Percentiles rank a stretch among this genome's conserved stretches.
Conservation (phyloP, 768 basidiomycete genomes). For the Aureoboletus auriporus region DNA sequence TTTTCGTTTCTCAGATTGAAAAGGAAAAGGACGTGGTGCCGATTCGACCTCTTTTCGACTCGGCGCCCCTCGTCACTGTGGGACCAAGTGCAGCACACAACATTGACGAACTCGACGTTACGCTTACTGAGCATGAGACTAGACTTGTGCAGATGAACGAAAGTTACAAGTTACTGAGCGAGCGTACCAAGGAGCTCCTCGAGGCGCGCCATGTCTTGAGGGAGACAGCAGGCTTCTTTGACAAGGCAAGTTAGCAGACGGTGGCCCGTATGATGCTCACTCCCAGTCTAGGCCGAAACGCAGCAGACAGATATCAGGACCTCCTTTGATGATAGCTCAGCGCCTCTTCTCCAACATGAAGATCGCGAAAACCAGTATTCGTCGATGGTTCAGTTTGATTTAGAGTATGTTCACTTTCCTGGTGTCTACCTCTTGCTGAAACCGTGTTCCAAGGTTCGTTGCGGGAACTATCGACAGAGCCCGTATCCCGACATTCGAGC, state of each 20-base stretch:
- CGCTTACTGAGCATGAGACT: constrained; percentile 80
- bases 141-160: constrained; percentile 88
- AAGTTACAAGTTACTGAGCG: constrained; percentile 84
- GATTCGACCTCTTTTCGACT: constrained; percentile 82
- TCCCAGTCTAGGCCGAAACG: constrained; percentile 58
- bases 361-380: constrained; percentile 71
- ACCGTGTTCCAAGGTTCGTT: constrained; percentile 62
- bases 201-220: constrained; percentile 93
- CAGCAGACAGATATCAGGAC: constrained; percentile 77
- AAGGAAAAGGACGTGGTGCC: constrained; percentile 81
- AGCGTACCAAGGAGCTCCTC: constrained; percentile 78
- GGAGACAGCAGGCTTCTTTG: constrained; percentile 96
- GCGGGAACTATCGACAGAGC: constrained; percentile 94
- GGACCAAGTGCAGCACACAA: constrained; percentile 92
- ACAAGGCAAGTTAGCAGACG: constrained; percentile 51
- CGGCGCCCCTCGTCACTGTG: constrained; percentile 79
- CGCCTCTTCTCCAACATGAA: constrained; percentile 88
- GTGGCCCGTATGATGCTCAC: constrained; percentile 5
- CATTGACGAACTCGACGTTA: constrained; percentile 89
- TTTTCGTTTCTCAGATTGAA: constrained; percentile 82
- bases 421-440: background rate
- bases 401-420: constrained; percentile 59
- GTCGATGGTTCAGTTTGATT: constrained; percentile 65
- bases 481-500: constrained; percentile 90
- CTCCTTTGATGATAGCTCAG: constrained; percentile 89